Evolutionary conservation across 1,139 yeast genomes (phyloP), one percentile per base, ranked within the genome.

Genomic region (Scheffersomyces lignicola): DNA sequence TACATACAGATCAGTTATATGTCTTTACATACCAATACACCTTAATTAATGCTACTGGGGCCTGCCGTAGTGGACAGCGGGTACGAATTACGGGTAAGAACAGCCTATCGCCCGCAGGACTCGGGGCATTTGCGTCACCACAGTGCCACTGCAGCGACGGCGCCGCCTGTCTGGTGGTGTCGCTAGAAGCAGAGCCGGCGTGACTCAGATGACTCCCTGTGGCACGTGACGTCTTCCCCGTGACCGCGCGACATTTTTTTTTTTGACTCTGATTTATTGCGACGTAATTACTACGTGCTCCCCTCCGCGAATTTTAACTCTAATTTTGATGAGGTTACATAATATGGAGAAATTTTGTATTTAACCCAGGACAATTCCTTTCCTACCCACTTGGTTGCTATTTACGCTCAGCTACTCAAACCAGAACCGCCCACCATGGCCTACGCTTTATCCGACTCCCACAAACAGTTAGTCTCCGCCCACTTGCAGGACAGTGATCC

Each of bases 401-500:
- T 14, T 12, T 18, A 20, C n/a, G n/a, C n/a, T n/a, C n/a, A n/a
- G n/a, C n/a, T 18, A 6, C n/a, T 17, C 35, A 18, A 32, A 24
- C 26, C n/a, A 24, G 5, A 14, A 18, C n/a, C n/a, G 18, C n/a
- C 33, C 21, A 42, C 28, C 40, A 65, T 65, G 71, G 48, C 76
- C 39, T 80, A 80, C 80, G 80, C 84, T 47, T 67, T 82, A 57
- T 78, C 88, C 34, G 76, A 76, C 49, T 54, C 81, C 33, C 89
- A 82, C 68, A 74, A 73, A 62, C 71, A 77, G 49, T 64, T 82
- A 65, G 80, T 83, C 49, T 80, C 80, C 56, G 81, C 80, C 53
- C 85, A 78, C 54, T 70, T 83, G 53, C 70, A 73, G 54, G 86
- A 82, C 50, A 78, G 83, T 48, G 95, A 87, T 60, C 94, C 95